Evolutionary conservation across 139 green algal species (phyloP), one percentile per base, ranked within the genome.

Genomic region (Chlorella sp.): DNA sequence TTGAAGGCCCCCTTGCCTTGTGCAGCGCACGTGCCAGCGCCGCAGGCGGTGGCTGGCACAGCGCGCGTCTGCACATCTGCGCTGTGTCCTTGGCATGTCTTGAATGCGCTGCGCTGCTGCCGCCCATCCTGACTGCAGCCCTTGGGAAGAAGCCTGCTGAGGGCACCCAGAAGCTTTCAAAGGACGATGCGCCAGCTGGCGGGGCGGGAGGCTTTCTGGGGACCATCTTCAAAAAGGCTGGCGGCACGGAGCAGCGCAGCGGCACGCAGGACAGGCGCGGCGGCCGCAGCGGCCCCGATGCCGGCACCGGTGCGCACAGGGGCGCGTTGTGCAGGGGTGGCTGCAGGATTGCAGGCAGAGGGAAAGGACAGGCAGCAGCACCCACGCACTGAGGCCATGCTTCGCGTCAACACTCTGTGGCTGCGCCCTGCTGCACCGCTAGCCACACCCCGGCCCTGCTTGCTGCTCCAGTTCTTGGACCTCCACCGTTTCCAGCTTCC

Each of bases 271-370:
- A 32, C 30, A 28, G 22, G 30, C 84, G 84, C 40, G 68, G 84
- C 84, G 84, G 83, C 66, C 60, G 82, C 60, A 34, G 82, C 36
- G 83, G 84, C 39, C 68, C 68, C 39, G 84, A 88, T 36, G 61
- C 68, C 64, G 19, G 37, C 84, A 88, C 84, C 12, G 84, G 84
- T 88, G 84, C 30, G 66, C 40, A 18, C 7, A 28, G 2, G 75
- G 34, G 1, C 28, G 75, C 18, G 32, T 36, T 39, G 39, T 66
- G 22, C 3, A 36, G 32, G 48, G 39, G 71, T 3, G 4, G 71
- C 71, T 4, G 71, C 4, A 79, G 48, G 48, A 5, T 5, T 16
- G 48, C 48, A 57, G 48, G 5, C 48, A 57, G 48, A 57, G 48
- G 9, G 48, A 5, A 57, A 5, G 48, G 48, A 57, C 48, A 57